A percentile compares a stretch with the other conserved stretches of the same genome.
phyloP scores from a whole-genome alignment of 208 protist genomes.

The Lotmaria passim region DNA sequence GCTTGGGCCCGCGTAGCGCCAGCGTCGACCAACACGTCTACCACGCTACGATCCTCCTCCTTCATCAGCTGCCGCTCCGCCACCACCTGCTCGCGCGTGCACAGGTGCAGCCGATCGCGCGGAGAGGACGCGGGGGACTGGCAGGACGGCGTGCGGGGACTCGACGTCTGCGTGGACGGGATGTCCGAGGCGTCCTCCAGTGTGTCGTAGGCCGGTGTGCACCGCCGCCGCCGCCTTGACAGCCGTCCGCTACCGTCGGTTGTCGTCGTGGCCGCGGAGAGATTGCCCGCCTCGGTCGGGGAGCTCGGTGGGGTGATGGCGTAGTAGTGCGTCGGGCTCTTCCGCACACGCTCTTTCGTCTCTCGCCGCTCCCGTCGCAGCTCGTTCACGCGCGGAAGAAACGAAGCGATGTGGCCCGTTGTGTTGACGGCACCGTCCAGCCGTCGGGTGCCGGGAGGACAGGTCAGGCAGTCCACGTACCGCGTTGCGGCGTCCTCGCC shows the following conservation, averaged over 20 bases:
- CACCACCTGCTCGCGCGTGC: conserved; percentile 18
- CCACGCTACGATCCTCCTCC: conserved; percentile 33
- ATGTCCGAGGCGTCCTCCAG: conserved; percentile 28
- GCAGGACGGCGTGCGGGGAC: not conserved
- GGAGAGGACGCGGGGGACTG: not conserved
- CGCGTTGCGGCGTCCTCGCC: conserved; percentile 30
- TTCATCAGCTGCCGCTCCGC: conserved; percentile 14
- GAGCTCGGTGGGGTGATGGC: conserved; percentile 25
- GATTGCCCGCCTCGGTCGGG: conserved; percentile 2
- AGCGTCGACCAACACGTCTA: conserved; percentile 33
- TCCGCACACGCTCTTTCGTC: conserved; percentile 24
- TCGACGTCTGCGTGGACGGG: conserved; percentile 1
- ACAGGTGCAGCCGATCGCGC: conserved; percentile 32
- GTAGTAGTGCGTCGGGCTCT: conserved; percentile 35
- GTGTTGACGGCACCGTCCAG: conserved; percentile 5
- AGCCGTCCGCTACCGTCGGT: conserved; percentile 3
- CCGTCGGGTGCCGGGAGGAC: conserved; percentile 1
- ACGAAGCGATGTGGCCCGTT: conserved; percentile 18
- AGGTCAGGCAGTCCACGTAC: conserved; percentile 33
- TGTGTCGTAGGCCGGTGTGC: conserved; percentile 14
- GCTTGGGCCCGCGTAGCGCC: conserved; percentile 4
- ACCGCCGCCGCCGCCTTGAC: conserved; percentile 12
- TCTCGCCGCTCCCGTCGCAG: conserved; percentile 35
- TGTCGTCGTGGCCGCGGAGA: not conserved
- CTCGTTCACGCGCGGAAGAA: conserved; percentile 46